These are phyloP conservation scores for Mycosphaerella arachidis DNA, from an alignment of 2,329 filamentous ascomycete species.

Conservation along the genomic window DNA sequence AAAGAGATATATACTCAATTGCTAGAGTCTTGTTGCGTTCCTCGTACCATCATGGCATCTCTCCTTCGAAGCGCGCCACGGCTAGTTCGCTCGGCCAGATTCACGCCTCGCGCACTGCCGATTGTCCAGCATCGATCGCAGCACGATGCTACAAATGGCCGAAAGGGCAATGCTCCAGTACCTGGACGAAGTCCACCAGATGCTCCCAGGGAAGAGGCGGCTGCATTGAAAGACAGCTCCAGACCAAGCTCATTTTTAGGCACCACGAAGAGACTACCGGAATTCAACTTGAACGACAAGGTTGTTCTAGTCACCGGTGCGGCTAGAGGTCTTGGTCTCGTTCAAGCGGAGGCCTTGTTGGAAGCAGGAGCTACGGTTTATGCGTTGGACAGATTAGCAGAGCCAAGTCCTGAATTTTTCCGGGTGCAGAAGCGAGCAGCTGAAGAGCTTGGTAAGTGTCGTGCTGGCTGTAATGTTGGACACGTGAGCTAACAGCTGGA, in stretches of 20 bases:
- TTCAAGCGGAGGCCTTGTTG: slow-evolving; percentile 66
- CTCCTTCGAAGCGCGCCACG: slow-evolving; percentile 20
- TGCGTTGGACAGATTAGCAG: slow-evolving; percentile 58
- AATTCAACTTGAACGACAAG: slow-evolving; percentile 70
- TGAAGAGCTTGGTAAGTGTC: slow-evolving; percentile 52
- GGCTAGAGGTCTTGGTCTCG: slow-evolving; percentile 67
- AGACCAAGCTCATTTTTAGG: slow-evolving; percentile 31
- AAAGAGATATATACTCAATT: background rate
- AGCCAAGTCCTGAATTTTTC: slow-evolving; percentile 60
- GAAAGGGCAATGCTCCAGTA: slow-evolving; percentile 29
- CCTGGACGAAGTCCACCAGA: slow-evolving; percentile 27
- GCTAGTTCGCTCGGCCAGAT: slow-evolving; percentile 12
- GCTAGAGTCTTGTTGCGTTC: background rate
- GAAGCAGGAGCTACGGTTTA: slow-evolving; percentile 72
- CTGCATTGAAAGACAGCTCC: slow-evolving; percentile 28
- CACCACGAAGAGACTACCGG: slow-evolving; percentile 53
- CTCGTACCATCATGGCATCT: slow-evolving; percentile 14
- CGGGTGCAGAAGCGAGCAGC: slow-evolving; percentile 59
- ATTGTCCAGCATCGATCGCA: slow-evolving; percentile 20
- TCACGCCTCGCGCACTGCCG: slow-evolving; percentile 9
- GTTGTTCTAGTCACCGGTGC: slow-evolving; percentile 65
- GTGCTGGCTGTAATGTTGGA: background rate
- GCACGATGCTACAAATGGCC: slow-evolving; percentile 30
- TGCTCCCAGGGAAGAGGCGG: slow-evolving; percentile 31
- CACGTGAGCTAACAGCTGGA: background rate